Conservation (phyloP, 2,329 filamentous ascomycete species). For the Didymella pinodella region DNA sequence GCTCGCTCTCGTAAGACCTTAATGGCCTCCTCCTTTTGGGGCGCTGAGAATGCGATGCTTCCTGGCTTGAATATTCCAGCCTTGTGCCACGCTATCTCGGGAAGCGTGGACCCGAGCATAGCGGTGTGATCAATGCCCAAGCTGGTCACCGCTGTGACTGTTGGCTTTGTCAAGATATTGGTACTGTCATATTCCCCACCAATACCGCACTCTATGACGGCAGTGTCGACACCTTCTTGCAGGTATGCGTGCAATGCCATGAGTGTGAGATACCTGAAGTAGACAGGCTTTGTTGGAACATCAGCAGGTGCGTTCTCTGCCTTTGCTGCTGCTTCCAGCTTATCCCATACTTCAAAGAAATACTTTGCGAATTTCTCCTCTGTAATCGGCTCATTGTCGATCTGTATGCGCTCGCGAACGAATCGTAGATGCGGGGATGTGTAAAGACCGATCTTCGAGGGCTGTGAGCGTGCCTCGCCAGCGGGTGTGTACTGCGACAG, state of each 20-base stretch:
- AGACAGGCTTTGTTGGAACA: constrained; percentile 78
- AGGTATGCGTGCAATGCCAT: constrained; percentile 87
- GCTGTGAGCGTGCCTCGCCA: constrained; percentile 43
- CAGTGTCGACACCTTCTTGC: constrained; percentile 75
- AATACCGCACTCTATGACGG: constrained; percentile 91
- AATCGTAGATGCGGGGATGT: constrained; percentile 86
- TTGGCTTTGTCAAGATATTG: constrained; percentile 78
- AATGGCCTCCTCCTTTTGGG: constrained; percentile 63
- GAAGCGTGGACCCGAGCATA: constrained; percentile 79
- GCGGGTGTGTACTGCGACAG: constrained; percentile 67
- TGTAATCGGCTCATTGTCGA: constrained; percentile 75
- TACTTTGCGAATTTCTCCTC: constrained; percentile 75
- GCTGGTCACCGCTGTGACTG: constrained; percentile 76
- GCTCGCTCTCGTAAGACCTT: constrained; percentile 65
- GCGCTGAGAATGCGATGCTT: constrained; percentile 68
- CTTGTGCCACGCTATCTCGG: constrained; percentile 92
- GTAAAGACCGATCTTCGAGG: constrained; percentile 75
- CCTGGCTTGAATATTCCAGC: constrained; percentile 81
- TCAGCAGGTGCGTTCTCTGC: constrained; percentile 59
- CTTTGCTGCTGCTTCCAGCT: constrained; percentile 62
- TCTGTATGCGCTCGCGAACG: constrained; percentile 83
- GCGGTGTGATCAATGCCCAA: constrained; percentile 85
- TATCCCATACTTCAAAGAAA: constrained; percentile 87
- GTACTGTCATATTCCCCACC: constrained; percentile 94
- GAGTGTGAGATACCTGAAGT: constrained; percentile 90